Base-by-base conservation (phyloP, 2,329 filamentous ascomycete species). In the Botrytis hyacinthi region DNA sequence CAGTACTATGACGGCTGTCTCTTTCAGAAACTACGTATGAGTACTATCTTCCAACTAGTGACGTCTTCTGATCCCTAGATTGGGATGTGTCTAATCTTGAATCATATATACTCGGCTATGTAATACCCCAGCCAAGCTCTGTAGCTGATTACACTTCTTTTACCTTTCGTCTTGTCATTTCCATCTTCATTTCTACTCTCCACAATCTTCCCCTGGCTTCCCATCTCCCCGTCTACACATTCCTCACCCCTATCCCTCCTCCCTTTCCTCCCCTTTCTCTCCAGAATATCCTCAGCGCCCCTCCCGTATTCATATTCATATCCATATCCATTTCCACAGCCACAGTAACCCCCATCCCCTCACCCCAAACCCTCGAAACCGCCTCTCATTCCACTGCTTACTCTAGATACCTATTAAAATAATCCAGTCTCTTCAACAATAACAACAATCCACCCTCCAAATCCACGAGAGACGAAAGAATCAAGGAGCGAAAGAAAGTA, bases 281-380 rank as follows among this genome's bases (percentile, higher is more conserved):
- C n/a, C 16, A 8, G n/a, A 6, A 29, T 51, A 12, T 0, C 54
- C 14, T 57, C 12, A 8, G 0, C 7, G 8, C n/a, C 2, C n/a
- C 51, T 35, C 35, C 37, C 37, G 9, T 37, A 37, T 57, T 12
- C 40, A 42, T 42, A 42, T 42, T 3, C 40, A 42, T 14, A 42
- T 42, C 8, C 14, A 57, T 16, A 57, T 18, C 14, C 12, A 32
- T 1, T 32, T 6, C 16, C 29, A 22, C 26, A 14, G 0, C n/a
- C 10, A 16, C n/a, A 29, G 2, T 8, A 22, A 16, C 51, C 26
- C 54, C 54, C 7, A 1, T 20, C 14, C 3, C 46, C 22, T 22
- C 22, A 26, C 46, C 46, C 12, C 42, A 7, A 48, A 51, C 22
- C 22, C 48, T 51, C 22, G 2, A n/a, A n/a, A 4, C 26, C 9